Conservation (phyloP, 208 protist species). For the Leishmania lainsoni region DNA sequence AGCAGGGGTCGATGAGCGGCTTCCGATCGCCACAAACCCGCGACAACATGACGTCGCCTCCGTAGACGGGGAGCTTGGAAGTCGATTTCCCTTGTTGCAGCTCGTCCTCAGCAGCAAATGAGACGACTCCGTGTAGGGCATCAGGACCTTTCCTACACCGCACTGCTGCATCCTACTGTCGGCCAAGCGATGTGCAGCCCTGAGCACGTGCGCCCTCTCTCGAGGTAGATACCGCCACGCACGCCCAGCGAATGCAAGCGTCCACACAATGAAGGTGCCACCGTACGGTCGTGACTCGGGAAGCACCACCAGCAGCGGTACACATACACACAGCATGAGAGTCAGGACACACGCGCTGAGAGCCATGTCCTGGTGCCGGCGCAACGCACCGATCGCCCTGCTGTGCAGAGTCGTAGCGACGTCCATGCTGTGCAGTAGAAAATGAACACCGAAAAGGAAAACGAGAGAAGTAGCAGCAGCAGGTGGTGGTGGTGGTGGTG, state of each 20-base stretch:
- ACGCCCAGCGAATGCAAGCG: slow-evolving; percentile 17
- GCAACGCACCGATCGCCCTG: slow-evolving; percentile 3
- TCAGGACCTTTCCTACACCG: slow-evolving; percentile 16
- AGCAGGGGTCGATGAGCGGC: background rate
- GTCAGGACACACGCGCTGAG: slow-evolving; percentile 6
- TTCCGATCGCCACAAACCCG: background rate
- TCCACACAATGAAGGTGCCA: slow-evolving; percentile 25
- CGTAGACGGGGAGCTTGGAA: background rate
- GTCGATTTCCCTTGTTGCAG: background rate
- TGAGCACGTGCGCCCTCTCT: slow-evolving; percentile 10
- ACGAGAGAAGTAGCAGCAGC: background rate
- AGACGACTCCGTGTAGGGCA: background rate
- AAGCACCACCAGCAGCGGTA: slow-evolving; percentile 21
- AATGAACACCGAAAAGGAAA: background rate
- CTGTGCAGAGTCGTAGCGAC: background rate
- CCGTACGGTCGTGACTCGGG: slow-evolving; percentile 20
- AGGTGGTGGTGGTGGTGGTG: background rate
- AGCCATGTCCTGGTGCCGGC: slow-evolving; percentile 8
- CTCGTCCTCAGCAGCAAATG: background rate
- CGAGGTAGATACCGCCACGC: slow-evolving; percentile 26
- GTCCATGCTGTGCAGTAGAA: background rate
- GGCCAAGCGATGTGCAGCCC: slow-evolving; percentile 18
- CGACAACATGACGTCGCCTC: background rate
- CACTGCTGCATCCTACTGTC: slow-evolving; percentile 15
- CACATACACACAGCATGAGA: slow-evolving; percentile 15